These are phyloP conservation scores for Aspergillus spinulosporus DNA, from an alignment of 2,329 filamentous ascomycete genomes.

Conservation along the genomic window DNA sequence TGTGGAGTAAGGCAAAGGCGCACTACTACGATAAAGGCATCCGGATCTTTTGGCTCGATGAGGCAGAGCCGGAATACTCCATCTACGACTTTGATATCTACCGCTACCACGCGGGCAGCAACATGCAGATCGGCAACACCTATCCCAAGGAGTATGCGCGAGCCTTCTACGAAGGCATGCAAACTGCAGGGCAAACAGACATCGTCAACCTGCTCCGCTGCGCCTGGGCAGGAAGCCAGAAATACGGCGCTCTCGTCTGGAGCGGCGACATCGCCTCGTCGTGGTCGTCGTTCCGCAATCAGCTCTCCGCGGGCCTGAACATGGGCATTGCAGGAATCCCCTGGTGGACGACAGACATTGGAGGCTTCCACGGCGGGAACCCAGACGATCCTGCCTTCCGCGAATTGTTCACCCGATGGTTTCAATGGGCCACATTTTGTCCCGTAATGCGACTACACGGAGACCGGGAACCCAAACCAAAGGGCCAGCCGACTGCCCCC, in stretches of 20 bases:
- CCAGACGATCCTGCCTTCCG: slow-evolving; percentile 57
- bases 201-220: slow-evolving; percentile 62
- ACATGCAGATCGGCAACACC: slow-evolving; percentile 60
- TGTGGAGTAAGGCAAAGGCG: slow-evolving; percentile 60
- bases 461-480: slow-evolving; percentile 59
- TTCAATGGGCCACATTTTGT: slow-evolving; percentile 68
- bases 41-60: slow-evolving; percentile 67
- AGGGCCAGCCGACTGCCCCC: slow-evolving; percentile 29
- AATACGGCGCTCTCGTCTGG: slow-evolving; percentile 67
- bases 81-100: slow-evolving; percentile 68
- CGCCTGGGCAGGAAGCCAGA: slow-evolving; percentile 61
- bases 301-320: slow-evolving; percentile 64
- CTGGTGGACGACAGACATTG: slow-evolving; percentile 72
- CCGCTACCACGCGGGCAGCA: slow-evolving; percentile 58
- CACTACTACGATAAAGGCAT: slow-evolving; percentile 66
- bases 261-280: slow-evolving; percentile 66
- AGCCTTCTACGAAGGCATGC: slow-evolving; percentile 62
- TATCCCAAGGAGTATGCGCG: slow-evolving; percentile 61
- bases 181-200: slow-evolving; percentile 53
- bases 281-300: slow-evolving; percentile 60
- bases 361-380: slow-evolving; percentile 67
- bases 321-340: slow-evolving; percentile 65
- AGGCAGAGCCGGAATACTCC: slow-evolving; percentile 65
- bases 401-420: slow-evolving; percentile 67
- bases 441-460: slow-evolving; percentile 69